Evolutionary conservation across 1,284 basidiomycete species (phyloP).

Genomic region (Inonotus hispidus): DNA sequence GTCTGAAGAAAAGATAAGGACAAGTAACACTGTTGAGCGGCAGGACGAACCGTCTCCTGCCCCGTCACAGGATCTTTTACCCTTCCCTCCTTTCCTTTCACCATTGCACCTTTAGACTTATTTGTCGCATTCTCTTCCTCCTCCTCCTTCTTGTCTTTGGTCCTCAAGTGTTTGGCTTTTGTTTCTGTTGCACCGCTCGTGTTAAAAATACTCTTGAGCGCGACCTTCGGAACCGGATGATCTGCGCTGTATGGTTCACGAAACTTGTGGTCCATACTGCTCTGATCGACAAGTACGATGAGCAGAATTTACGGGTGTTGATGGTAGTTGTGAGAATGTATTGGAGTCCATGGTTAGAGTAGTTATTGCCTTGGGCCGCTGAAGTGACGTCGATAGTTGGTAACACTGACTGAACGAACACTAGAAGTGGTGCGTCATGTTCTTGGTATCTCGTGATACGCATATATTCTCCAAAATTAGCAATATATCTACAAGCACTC

Average conservation of each 20-base stretch:
- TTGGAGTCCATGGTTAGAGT: not conserved
- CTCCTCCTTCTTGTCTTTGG: slow-evolving; percentile 30
- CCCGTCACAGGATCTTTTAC: slow-evolving; percentile 21
- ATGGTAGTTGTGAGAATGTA: not conserved
- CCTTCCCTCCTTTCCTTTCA: slow-evolving; percentile 17
- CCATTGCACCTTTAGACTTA: slow-evolving; percentile 15
- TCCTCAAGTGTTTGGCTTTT: slow-evolving; percentile 13
- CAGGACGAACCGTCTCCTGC: slow-evolving; percentile 15
- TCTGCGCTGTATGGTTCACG: slow-evolving; percentile 4
- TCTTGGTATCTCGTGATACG: too few relatives aligned
- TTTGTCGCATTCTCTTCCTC: slow-evolving; percentile 22
- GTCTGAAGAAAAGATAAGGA: slow-evolving; percentile 1
- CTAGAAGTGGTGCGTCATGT: not conserved
- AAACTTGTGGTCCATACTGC: slow-evolving; percentile 5
- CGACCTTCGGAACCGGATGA: slow-evolving; percentile 15
- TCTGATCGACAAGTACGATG: not conserved
- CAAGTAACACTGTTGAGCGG: not conserved
- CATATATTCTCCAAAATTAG: too few relatives aligned
- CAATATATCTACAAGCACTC: not conserved
- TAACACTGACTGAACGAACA: not conserved
- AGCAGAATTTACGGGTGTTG: not conserved
- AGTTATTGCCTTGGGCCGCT: not conserved
- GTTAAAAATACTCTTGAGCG: slow-evolving; percentile 13
- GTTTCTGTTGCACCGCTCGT: slow-evolving; percentile 14
- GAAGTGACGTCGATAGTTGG: slow-evolving; percentile 1